Evolutionary conservation across 163 green algal genomes (phyloP).

Genomic region (Botryococcus braunii): DNA sequence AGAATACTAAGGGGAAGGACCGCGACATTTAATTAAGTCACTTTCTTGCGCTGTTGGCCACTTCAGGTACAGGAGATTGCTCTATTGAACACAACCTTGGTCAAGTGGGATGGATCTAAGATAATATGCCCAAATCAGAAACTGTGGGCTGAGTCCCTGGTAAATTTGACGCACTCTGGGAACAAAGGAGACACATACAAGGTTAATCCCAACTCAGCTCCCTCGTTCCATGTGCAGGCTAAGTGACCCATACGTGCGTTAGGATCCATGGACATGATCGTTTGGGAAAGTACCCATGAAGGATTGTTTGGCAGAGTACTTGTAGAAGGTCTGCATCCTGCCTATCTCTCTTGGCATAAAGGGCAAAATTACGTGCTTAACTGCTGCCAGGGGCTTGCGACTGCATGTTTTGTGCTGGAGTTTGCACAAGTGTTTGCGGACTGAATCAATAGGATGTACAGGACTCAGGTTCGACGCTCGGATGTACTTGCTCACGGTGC

Average conservation of each 20-base stretch:
- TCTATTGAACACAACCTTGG: conserved; percentile 27
- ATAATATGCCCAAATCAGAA: conserved; percentile 33
- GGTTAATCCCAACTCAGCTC: conserved; percentile 17
- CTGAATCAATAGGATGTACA: too few species aligned
- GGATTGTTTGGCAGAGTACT: conserved; percentile 7
- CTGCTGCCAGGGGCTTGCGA: neutral
- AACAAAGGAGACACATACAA: conserved; percentile 27
- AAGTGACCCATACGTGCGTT: conserved; percentile 1
- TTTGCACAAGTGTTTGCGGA: too few species aligned
- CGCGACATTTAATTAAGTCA: too few species aligned
- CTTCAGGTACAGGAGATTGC: conserved; percentile 37
- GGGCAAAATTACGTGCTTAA: neutral
- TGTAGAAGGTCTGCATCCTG: too few species aligned
- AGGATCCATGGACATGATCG: neutral
- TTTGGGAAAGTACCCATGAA: neutral
- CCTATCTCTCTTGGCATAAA: too few species aligned
- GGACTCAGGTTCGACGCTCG: too few species aligned
- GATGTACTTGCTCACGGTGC: too few species aligned
- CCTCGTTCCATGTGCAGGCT: neutral
- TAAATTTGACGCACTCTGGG: conserved; percentile 28
- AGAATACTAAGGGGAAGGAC: too few species aligned
- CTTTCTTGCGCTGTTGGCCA: too few species aligned
- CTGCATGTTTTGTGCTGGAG: too few species aligned
- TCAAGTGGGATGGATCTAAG: conserved; percentile 19
- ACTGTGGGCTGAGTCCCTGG: conserved; percentile 28